Base-by-base conservation (phyloP, 2,329 filamentous ascomycete genomes). In the Aaosphaeria pasadenensis region DNA sequence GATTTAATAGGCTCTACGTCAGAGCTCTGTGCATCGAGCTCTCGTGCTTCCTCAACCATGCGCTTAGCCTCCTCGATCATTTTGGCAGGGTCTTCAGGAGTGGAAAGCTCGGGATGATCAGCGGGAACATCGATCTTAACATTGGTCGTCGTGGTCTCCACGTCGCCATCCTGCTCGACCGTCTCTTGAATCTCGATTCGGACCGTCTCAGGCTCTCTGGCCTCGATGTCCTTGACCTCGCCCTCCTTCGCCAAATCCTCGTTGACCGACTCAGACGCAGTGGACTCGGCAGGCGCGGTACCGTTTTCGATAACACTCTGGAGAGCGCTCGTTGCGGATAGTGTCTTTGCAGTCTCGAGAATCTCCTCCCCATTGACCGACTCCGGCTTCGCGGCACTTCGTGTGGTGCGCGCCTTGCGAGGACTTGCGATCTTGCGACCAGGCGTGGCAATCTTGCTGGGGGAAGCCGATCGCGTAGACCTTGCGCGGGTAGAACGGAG, bases 61-160 rank as follows among this genome's bases (percentile, higher is more conserved):
- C 86, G 83, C 73, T 87, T 90, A 31, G 94, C 94, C 62, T 89
- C 85, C 30, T 85, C 85, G 50, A 97, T 86, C 87, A 96, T 91
- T 47, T 85, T 82, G 48, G 87, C 81, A 1, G 91, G 86, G 60
- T 94, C 88, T 54, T 91, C 87, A 0, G 89, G 84, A 9, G 85
- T 82, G 0, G 88, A 86, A 6, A 91, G 78, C 51, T 89, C 83
- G 1, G 83, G 76, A 41, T 79, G 75, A 45, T 80, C 81, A 7
- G 83, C 78, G 4, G 91, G 88, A 63, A 94, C 78, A 55, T 94
- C 87, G 7, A 94, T 77, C 52, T 87, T 86, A 43, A 92, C 84
- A 42, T 85, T 84, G 5, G 87, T 91, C 56, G 83, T 83, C 47
- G 85, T 87, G 1, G 82, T 83, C 67, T 90, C 85, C 4, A 81